Base-by-base conservation (phyloP, 2,329 filamentous ascomycete species). In the Colletotrichum plurivorum region DNA sequence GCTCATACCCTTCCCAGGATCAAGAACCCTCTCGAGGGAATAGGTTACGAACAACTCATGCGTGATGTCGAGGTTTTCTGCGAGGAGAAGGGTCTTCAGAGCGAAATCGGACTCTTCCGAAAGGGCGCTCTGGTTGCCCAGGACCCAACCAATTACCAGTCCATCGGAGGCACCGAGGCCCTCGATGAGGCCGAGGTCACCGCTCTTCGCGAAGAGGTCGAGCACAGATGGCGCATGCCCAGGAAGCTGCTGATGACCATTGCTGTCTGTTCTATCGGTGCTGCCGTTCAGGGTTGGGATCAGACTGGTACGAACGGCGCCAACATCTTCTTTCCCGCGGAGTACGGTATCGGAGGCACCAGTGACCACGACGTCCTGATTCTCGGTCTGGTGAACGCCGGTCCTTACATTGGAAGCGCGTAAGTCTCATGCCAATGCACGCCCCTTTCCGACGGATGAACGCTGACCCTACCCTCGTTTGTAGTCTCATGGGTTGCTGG, bases 121-220 rank as follows among this genome's bases (percentile, higher is more conserved):
- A 91, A 91, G 74, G 93, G 92, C 41, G 93, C 93, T 4, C 84
- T 95, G 12, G 87, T 94, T 18, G 93, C 93, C 3, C 92, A 93
- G 77, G 89, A 91, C 73, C 92, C 92, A 0, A 81, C 82, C 9
- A 83, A 84, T 36, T 93, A 83, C 76, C 90, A 93, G 66, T 82
- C 85, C 41, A 84, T 94, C 48, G 80, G 78, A 4, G 86, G 87
- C 71, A 81, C 87, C 61, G 81, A 87, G 58, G 86, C 88, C 12
- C 84, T 95, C 2, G 81, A 84, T 63, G 84, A 90, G 16, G 82
- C 83, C 0, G 91, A 93, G 75, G 87, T 90, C 67, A 81, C 84
- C 20, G 84, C 83, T 13, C 84, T 95, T 18, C 82, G 83, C 48
- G 83, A 90, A 67, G 92, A 94, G 77, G 83, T 86, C 41, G 82